These are phyloP conservation scores for Astrothelium subdiscretum DNA, from an alignment of 495 filamentous ascomycete species.

Conservation along the genomic window DNA sequence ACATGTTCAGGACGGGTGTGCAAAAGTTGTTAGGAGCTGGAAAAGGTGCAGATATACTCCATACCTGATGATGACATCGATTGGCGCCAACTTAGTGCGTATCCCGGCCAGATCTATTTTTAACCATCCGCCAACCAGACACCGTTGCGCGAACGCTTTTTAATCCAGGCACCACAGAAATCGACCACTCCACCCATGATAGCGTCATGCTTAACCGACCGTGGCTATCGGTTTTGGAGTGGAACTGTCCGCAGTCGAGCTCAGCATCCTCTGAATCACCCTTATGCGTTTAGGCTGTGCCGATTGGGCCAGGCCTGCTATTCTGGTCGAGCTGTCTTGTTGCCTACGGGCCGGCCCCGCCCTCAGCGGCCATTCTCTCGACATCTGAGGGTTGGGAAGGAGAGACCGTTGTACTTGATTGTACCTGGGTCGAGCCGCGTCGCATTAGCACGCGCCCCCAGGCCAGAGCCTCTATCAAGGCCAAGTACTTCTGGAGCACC, in stretches of 20 bases:
- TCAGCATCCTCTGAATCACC: not conserved
- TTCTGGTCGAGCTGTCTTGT: not conserved
- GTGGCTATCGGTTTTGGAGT: not conserved
- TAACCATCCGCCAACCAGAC: not conserved
- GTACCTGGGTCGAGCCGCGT: too few relatives aligned
- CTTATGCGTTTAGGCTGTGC: not conserved
- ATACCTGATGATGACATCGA: not conserved
- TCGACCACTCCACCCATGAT: too few relatives aligned
- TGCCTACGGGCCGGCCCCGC: too few relatives aligned
- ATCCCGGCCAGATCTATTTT: not conserved
- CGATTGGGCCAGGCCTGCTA: not conserved
- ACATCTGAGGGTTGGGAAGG: too few relatives aligned
- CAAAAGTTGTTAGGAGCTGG: not conserved
- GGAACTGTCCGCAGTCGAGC: not conserved
- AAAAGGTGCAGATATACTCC: not conserved
- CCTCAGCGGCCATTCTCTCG: too few relatives aligned
- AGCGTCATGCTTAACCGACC: not conserved
- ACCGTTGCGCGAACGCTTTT: not conserved
- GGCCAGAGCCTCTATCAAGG: not conserved
- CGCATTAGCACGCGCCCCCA: too few relatives aligned
- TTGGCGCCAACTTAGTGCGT: not conserved
- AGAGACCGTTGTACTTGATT: too few relatives aligned
- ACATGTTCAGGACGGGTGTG: not conserved
- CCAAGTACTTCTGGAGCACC: not conserved
- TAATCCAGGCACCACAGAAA: too few relatives aligned